phyloP scores from a whole-genome alignment of 352 stramenopile species.

The Globisporangium paddicum region DNA sequence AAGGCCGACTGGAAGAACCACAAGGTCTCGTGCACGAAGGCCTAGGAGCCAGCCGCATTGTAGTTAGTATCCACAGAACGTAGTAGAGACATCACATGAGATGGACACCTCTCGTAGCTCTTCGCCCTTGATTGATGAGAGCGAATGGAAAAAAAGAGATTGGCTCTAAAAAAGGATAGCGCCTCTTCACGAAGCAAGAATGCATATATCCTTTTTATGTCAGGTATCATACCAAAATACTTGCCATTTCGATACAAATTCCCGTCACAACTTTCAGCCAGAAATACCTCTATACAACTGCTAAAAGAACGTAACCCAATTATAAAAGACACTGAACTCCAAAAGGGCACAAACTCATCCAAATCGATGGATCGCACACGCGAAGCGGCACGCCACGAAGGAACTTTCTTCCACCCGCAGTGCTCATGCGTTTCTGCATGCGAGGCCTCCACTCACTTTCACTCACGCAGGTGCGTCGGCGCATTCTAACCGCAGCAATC shows the following conservation, averaged over 20 bases:
- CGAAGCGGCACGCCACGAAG: constrained; percentile 8
- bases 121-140: neutral
- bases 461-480: neutral
- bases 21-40: constrained; percentile 53
- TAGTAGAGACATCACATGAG: neutral
- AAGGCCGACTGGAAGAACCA: constrained; percentile 83
- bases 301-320: neutral
- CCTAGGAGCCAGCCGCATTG: neutral
- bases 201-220: neutral
- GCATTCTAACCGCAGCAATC: neutral
- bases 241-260: too few relatives aligned
- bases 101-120: neutral
- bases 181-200: neutral
- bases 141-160: neutral
- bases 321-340: neutral
- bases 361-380: constrained; percentile 4
- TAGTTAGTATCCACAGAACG: constrained; percentile 4
- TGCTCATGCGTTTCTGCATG: neutral
- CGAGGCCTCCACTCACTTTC: neutral
- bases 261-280: too few relatives aligned
- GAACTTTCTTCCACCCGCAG: constrained; percentile 11
- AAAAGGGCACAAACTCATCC: neutral
- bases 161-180: neutral
- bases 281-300: neutral
- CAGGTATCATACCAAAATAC: neutral